phyloP scores from a whole-genome alignment of 495 filamentous ascomycete genomes.

The Daldinia grandis region DNA sequence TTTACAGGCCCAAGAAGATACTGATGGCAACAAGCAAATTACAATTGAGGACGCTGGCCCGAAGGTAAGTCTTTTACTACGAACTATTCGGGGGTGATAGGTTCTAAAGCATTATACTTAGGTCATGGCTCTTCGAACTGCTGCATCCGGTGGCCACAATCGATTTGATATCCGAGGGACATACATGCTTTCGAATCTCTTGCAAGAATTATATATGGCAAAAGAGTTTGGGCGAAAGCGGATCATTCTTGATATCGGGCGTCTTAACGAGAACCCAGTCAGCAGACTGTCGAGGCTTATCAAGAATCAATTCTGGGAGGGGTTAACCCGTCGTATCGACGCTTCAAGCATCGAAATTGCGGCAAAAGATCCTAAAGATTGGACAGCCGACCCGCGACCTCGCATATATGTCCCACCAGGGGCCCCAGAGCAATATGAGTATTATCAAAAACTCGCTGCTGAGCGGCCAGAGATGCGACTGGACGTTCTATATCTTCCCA shows the following conservation, averaged over 20 bases:
- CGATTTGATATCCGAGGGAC: conserved; percentile 87
- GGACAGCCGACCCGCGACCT: conserved; percentile 84
- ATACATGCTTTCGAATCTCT: conserved; percentile 93
- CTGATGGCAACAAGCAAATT: conserved; percentile 91
- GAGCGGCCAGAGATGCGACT: conserved; percentile 81
- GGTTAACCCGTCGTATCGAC: conserved; percentile 87
- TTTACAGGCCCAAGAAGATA: conserved; percentile 83
- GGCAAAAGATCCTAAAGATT: conserved; percentile 88
- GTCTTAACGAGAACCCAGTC: conserved; percentile 92
- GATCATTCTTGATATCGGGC: conserved; percentile 85
- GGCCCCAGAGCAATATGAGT: conserved; percentile 85
- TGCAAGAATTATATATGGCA: conserved; percentile 92
- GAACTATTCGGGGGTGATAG: neutral
- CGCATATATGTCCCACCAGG: conserved; percentile 92
- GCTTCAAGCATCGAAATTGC: conserved; percentile 85
- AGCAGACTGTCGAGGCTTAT: conserved; percentile 85
- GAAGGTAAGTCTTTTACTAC: conserved; percentile 68
- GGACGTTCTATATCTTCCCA: conserved; percentile 80
- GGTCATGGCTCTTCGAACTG: conserved; percentile 82
- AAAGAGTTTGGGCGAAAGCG: conserved; percentile 83
- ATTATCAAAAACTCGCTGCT: conserved; percentile 79
- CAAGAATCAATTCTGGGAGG: conserved; percentile 87
- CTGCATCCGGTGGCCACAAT: conserved; percentile 84
- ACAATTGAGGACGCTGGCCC: conserved; percentile 95
- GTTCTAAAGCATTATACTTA: conserved; percentile 43